Evolutionary conservation across 331 rosid genomes (phyloP).

Genomic region (Telfairia occidentalis): DNA sequence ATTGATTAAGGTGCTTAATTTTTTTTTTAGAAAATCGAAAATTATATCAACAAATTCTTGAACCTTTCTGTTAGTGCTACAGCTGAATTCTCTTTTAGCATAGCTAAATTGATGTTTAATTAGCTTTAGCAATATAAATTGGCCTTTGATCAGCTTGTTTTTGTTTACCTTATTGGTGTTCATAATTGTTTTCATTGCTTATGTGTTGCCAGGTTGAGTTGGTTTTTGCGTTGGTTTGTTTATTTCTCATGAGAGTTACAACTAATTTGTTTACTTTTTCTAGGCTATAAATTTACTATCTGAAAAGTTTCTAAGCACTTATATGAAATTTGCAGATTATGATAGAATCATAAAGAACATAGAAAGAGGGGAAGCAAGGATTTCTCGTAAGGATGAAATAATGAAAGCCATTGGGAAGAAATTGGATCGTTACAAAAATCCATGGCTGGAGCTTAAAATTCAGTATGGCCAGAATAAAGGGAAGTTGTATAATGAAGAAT

Average conservation of each 20-base stretch:
- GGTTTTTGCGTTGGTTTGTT: background rate
- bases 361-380: conserved; percentile 96
- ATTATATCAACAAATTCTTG: background rate
- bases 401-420: conserved; percentile 99
- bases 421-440: conserved; percentile 93
- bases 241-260: background rate
- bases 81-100: background rate
- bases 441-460: conserved; percentile 92
- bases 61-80: background rate
- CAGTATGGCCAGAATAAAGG: conserved; percentile 98
- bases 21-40: background rate
- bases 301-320: background rate
- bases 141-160: background rate
- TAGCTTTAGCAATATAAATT: background rate
- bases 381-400: conserved; percentile 91
- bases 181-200: background rate
- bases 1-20: background rate
- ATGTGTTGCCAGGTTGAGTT: background rate
- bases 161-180: background rate
- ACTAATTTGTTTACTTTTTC: background rate
- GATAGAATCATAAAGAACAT: conserved; percentile 92
- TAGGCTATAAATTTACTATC: background rate
- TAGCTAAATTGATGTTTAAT: background rate
- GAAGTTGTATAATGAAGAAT: conserved; percentile 93
- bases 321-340: conserved; percentile 39